Evolutionary conservation across 306 rosid genomes (phyloP).

Genomic region (Abrus precatorius): DNA sequence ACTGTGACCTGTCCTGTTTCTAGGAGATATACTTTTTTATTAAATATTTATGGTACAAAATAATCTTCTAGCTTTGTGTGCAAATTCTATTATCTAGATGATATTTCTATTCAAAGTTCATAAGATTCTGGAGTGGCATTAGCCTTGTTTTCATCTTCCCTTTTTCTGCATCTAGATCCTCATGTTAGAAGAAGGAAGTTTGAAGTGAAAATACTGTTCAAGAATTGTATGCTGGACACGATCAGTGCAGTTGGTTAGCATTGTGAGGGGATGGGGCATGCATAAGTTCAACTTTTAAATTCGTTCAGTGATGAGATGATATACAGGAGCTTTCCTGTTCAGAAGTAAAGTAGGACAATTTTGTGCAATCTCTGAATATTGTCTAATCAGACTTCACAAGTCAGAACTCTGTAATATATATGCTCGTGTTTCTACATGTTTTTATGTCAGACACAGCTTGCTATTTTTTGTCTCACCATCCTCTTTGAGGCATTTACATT

Average conservation of each 20-base stretch:
- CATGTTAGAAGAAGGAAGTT: background rate
- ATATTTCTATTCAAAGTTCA: background rate
- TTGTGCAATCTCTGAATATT: background rate
- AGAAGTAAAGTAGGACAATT: slow-evolving; percentile 6
- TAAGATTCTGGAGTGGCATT: slow-evolving; percentile 4
- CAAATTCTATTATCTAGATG: background rate
- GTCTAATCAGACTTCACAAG: slow-evolving; percentile 3
- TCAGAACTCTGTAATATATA: background rate
- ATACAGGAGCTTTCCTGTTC: slow-evolving; percentile 10
- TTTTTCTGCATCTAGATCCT: slow-evolving; percentile 15
- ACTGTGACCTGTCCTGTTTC: background rate
- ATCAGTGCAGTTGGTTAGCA: slow-evolving; percentile 2
- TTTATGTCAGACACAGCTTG: background rate
- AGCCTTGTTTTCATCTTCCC: background rate
- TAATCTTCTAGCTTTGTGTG: background rate
- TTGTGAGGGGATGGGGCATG: background rate
- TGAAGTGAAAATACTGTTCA: slow-evolving; percentile 5
- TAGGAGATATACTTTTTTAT: background rate
- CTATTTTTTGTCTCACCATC: background rate
- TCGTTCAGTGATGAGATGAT: background rate
- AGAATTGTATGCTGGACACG: background rate
- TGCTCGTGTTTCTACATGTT: background rate
- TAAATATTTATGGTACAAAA: background rate
- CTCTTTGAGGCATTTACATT: slow-evolving; percentile 24
- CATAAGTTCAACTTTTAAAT: background rate